Evolutionary conservation across 2,329 filamentous ascomycete genomes (phyloP), one percentile per base, ranked within the genome.

Genomic region (Penicillium sp.): DNA sequence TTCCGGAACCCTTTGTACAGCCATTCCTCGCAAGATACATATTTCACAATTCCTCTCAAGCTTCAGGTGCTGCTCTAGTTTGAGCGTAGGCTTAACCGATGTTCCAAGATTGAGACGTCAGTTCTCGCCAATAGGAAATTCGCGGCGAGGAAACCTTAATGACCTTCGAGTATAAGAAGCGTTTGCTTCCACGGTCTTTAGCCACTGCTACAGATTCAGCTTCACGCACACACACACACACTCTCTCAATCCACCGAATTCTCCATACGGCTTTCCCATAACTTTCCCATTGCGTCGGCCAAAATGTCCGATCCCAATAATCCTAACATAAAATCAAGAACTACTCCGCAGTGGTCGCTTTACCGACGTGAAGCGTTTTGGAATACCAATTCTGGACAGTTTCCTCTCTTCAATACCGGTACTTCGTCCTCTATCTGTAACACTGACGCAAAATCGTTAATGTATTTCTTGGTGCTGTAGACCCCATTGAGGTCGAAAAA

Each of bases 401-500:
- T 77, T 0, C 78, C 81, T 0, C 78, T 79, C 0, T 86, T 87
- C 72, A 85, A 85, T 65, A 87, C 84, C 3, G 76, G 81, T 80
- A 72, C 1, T n/a, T 22, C 2, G 8, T 30, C 24, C n/a, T 26
- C 9, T 9, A 3, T n/a, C 15, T 22, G 3, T 1, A 8, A 13
- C 1, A 8, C 13, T 17, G 19, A 33, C 17, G 17, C 24, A 17
- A 17, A 22, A 19, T 24, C 2, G 38, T 30, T 38, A 3, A 44
- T 44, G n/a, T n/a, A n/a, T n/a, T n/a, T 8, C n/a, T 33, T n/a
- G 10, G 24, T 13, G 15, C 0, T 54, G 4, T 37, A 75, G 72
- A 88, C 28, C 86, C 87, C 0, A 82, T 78, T 57, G 83, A 86
- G 58, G 80, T 89, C n/a, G 85, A 89, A 74, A 80, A 84, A 51